Evolutionary conservation across 2,329 filamentous ascomycete genomes (phyloP).

Genomic region (Xylariales sp.): DNA sequence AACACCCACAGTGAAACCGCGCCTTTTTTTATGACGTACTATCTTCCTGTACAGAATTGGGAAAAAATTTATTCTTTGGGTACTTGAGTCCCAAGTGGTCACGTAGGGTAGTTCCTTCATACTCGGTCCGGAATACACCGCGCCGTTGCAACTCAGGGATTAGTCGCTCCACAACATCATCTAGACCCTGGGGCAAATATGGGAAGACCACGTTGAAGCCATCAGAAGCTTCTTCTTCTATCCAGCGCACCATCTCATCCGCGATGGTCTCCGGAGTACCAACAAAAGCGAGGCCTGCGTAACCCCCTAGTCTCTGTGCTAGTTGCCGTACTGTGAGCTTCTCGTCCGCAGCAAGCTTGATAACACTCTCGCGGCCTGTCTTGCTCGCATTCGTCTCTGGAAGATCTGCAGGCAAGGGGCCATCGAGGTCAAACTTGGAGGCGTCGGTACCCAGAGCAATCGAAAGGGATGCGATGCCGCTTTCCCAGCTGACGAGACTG

Average conservation of each 20-base stretch:
- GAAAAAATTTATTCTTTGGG: slow-evolving; percentile 35
- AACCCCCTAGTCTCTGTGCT: slow-evolving; percentile 44
- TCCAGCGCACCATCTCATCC: slow-evolving; percentile 43
- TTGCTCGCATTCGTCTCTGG: slow-evolving; percentile 53
- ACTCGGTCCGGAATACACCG: slow-evolving; percentile 46
- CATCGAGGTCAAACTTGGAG: slow-evolving; percentile 43
- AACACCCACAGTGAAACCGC: too few relatives aligned
- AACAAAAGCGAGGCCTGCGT: slow-evolving; percentile 45
- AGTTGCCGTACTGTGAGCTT: slow-evolving; percentile 46
- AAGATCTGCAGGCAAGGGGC: slow-evolving; percentile 40
- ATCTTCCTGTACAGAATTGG: too few relatives aligned
- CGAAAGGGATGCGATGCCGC: slow-evolving; percentile 47
- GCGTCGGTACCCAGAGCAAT: slow-evolving; percentile 42
- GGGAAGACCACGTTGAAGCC: slow-evolving; percentile 48
- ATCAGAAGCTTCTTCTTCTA: slow-evolving; percentile 42
- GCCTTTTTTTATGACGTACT: too few relatives aligned
- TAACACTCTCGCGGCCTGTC: slow-evolving; percentile 36
- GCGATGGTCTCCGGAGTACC: slow-evolving; percentile 44
- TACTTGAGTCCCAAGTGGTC: slow-evolving; percentile 50
- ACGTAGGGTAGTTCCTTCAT: slow-evolving; percentile 45
- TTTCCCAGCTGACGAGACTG: slow-evolving; percentile 49
- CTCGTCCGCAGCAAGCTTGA: slow-evolving; percentile 39
- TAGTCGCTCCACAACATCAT: slow-evolving; percentile 40
- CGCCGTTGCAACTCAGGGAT: slow-evolving; percentile 47
- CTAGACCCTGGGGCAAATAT: slow-evolving; percentile 44